These are phyloP conservation scores for Paecilomyces variotii DNA, from an alignment of 2,329 filamentous ascomycete genomes.

Conservation along the genomic window DNA sequence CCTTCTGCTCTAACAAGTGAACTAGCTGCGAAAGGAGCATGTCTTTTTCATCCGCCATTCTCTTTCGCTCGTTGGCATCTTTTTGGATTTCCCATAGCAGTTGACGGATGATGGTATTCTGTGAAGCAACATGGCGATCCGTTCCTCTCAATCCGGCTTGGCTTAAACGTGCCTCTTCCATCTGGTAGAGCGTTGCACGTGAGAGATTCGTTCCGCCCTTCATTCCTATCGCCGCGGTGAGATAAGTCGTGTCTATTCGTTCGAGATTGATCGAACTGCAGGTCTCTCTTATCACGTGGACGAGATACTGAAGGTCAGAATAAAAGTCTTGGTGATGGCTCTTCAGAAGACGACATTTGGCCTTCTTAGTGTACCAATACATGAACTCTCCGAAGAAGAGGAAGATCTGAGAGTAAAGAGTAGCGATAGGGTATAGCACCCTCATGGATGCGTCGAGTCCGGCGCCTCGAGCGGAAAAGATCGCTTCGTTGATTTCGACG, in stretches of 20 bases:
- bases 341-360: constrained; percentile 25
- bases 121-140: constrained; percentile 24
- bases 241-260: constrained; percentile 8
- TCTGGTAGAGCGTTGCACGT: constrained; percentile 14
- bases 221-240: constrained; percentile 14
- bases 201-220: constrained; percentile 8
- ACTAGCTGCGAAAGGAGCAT: constrained; percentile 19
- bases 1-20: background rate
- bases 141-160: constrained; percentile 24
- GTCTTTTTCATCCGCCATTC: constrained; percentile 17
- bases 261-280: constrained; percentile 12
- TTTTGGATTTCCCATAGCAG: constrained; percentile 31
- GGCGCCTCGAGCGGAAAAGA: constrained; percentile 11
- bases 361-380: constrained; percentile 28
- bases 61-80: constrained; percentile 20
- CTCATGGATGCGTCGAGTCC: constrained; percentile 6
- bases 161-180: constrained; percentile 24
- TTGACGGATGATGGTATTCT: constrained; percentile 28
- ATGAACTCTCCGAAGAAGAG: constrained; percentile 31
- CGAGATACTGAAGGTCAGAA: constrained; percentile 23
- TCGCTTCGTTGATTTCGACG: constrained; percentile 24
- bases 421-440: constrained; percentile 15
- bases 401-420: constrained; percentile 27
- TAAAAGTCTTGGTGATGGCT: constrained; percentile 29
- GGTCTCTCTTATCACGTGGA: constrained; percentile 22